Evolutionary conservation across 1,284 basidiomycete species (phyloP).

Genomic region (Heterobasidion annosum): DNA sequence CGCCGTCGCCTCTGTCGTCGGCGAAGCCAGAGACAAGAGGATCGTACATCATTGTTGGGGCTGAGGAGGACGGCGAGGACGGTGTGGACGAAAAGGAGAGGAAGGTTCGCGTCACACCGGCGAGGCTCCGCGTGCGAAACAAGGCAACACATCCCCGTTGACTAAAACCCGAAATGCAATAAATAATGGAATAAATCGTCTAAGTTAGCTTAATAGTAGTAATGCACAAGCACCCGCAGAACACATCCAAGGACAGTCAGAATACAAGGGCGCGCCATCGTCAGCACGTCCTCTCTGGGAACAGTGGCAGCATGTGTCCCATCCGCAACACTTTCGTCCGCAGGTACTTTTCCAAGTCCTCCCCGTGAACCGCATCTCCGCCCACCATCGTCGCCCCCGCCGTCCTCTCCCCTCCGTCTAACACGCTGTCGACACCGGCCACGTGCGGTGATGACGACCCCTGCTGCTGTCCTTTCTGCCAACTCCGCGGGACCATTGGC

Average conservation of each 20-base stretch:
- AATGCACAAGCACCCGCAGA: too few relatives aligned
- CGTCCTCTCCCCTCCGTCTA: slow-evolving; percentile 28
- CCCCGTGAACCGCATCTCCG: slow-evolving; percentile 69
- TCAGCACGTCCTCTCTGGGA: neutral
- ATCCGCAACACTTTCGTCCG: slow-evolving; percentile 93
- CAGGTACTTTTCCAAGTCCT: slow-evolving; percentile 92
- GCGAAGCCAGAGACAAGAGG: slow-evolving; percentile 26
- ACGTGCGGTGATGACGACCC: slow-evolving; percentile 12
- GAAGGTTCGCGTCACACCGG: neutral
- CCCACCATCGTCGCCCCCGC: slow-evolving; percentile 82
- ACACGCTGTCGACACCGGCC: slow-evolving; percentile 15
- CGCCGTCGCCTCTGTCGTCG: slow-evolving; percentile 10
- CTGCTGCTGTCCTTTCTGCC: slow-evolving; percentile 46
- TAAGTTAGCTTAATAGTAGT: too few relatives aligned
- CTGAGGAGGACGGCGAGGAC: slow-evolving; percentile 1
- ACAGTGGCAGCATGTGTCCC: slow-evolving; percentile 85
- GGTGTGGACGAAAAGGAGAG: slow-evolving; percentile 31
- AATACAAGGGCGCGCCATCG: too few relatives aligned
- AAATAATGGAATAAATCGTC: too few relatives aligned
- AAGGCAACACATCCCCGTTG: too few relatives aligned
- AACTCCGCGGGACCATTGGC: slow-evolving; percentile 91
- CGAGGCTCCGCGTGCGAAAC: too few relatives aligned
- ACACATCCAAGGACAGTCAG: too few relatives aligned
- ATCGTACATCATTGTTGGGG: slow-evolving; percentile 23
- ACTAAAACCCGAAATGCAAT: too few relatives aligned